Evolutionary conservation across 23 red algal genomes (phyloP).

Genomic region (Gracilaria domingensis): DNA sequence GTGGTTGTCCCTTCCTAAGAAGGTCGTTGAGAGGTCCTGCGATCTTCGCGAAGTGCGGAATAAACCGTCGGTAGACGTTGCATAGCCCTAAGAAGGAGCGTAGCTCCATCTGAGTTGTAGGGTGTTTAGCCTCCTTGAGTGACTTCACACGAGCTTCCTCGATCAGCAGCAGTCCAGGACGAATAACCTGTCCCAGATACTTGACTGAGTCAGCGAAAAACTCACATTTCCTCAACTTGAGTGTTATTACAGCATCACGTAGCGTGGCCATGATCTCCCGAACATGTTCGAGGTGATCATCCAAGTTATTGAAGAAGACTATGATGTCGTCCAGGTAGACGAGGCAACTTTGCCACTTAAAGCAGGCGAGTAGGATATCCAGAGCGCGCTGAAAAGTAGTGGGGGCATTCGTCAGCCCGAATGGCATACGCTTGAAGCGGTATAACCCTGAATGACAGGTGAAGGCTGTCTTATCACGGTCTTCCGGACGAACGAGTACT

Average conservation of each 20-base stretch:
- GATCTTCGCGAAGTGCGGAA: neutral
- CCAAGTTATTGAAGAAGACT: constrained; percentile 15
- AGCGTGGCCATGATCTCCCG: constrained; percentile 8
- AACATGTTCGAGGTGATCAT: constrained; percentile 33
- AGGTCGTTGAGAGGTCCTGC: neutral
- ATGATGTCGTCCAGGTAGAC: constrained; percentile 60
- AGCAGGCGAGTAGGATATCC: constrained; percentile 8
- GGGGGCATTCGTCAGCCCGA: neutral
- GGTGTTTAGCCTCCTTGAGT: neutral
- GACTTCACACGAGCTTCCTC: neutral
- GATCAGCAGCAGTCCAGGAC: neutral
- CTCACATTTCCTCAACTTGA: too few species aligned
- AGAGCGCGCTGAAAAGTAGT: constrained; percentile 5
- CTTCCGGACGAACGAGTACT: neutral
- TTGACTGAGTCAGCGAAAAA: too few species aligned
- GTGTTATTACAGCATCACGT: neutral
- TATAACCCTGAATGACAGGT: neutral
- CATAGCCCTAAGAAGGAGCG: constrained; percentile 1
- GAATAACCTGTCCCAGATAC: too few species aligned
- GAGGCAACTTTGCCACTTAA: constrained; percentile 34
- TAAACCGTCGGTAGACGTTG: neutral
- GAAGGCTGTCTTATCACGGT: constrained; percentile 10
- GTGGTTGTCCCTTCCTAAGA: constrained; percentile 30
- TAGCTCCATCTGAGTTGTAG: constrained; percentile 2
- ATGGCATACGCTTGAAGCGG: neutral